These are phyloP conservation scores for Mucor indicus DNA, from an alignment of 371 early-diverging fungal species.

Conservation along the genomic window DNA sequence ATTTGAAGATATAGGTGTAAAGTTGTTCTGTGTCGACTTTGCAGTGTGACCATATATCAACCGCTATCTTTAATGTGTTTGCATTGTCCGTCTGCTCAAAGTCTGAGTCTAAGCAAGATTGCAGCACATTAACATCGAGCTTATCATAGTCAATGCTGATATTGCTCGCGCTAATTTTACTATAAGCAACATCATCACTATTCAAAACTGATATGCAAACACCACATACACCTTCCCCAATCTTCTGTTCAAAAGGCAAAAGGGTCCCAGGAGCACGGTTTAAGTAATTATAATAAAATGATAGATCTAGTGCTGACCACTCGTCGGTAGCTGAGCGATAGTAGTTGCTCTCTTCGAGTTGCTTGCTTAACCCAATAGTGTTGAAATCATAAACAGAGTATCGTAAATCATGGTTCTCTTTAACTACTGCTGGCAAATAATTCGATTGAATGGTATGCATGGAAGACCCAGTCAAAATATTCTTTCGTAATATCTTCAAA, in stretches of 20 bases:
- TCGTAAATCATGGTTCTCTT: conserved; percentile 44
- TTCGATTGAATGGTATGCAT: conserved; percentile 45
- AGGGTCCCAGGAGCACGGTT: conserved; percentile 40
- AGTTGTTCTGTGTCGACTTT: conserved; percentile 51
- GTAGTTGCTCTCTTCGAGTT: not conserved
- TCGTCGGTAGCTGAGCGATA: conserved; percentile 4
- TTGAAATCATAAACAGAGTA: conserved; percentile 25
- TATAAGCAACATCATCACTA: conserved; percentile 6
- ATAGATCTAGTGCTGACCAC: conserved; percentile 21
- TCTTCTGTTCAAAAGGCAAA: conserved; percentile 56
- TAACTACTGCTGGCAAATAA: conserved; percentile 52
- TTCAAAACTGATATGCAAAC: conserved; percentile 27
- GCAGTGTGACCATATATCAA: conserved; percentile 76
- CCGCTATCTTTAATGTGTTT: conserved; percentile 37
- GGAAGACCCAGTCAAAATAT: conserved; percentile 47
- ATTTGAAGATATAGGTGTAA: conserved; percentile 44
- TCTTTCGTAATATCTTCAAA: conserved; percentile 66
- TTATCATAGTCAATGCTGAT: not conserved
- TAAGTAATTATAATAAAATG: conserved; percentile 44
- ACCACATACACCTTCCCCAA: conserved; percentile 75
- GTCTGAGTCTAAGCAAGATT: conserved; percentile 19
- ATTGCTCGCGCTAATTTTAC: not conserved
- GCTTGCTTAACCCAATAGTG: not conserved
- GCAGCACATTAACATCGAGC: conserved; percentile 1
- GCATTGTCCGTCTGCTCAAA: conserved; percentile 10